phyloP scores from a whole-genome alignment of 805 yeast species.

The Spathaspora hagerdaliae region DNA sequence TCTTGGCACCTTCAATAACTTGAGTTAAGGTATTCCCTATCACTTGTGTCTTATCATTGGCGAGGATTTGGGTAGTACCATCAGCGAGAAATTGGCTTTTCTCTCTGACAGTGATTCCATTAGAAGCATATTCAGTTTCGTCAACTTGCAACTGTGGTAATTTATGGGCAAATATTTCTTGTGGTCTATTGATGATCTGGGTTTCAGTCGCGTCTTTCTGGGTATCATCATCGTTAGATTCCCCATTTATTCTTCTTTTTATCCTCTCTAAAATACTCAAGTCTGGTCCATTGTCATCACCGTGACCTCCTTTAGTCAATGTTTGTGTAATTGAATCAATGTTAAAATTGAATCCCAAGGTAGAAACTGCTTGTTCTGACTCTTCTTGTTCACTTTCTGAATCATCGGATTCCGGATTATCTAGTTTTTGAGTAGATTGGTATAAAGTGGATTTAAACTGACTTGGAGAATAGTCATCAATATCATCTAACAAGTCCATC shows the following conservation, averaged over 20 bases:
- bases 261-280: conserved; percentile 20
- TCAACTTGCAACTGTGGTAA: conserved; percentile 33
- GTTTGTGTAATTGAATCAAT: conserved; percentile 12
- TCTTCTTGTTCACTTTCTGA: conserved; percentile 3
- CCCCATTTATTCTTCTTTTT: conserved; percentile 21
- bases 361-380: not conserved
- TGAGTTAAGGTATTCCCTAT: not conserved
- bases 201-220: not conserved
- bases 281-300: conserved; percentile 5
- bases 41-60: conserved; percentile 2
- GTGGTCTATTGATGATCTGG: not conserved
- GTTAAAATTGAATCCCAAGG: conserved; percentile 7
- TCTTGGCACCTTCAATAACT: not conserved
- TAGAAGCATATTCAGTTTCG: conserved; percentile 7
- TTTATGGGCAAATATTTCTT: conserved; percentile 8
- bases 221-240: not conserved
- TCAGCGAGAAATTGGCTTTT: not conserved
- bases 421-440: not conserved
- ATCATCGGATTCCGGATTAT: not conserved
- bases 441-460: conserved; percentile 1
- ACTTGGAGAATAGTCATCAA: conserved; percentile 12
- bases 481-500: conserved; percentile 20
- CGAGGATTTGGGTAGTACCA: conserved; percentile 1
- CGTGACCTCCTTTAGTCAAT: conserved; percentile 18
- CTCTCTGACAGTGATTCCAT: not conserved